A percentile compares a stretch with the other conserved stretches of the same genome.
phyloP scores from a whole-genome alignment of 2,329 filamentous ascomycete species.

The Drechslerella dactyloides region DNA sequence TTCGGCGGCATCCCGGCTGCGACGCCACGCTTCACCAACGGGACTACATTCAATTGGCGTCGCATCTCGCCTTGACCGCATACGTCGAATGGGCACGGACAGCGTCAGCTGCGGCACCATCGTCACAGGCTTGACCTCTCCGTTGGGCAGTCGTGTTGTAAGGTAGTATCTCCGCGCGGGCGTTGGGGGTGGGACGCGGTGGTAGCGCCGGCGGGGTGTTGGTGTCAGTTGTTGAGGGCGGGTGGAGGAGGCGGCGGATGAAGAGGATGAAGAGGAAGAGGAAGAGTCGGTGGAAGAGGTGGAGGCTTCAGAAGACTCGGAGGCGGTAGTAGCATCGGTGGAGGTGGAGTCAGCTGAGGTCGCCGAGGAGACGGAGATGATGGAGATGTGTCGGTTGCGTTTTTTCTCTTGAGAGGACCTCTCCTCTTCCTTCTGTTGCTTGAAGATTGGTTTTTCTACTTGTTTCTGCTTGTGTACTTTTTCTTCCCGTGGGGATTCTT shows the following conservation, averaged over 20 bases:
- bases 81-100: conserved; percentile 14
- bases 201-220: conserved; percentile 19
- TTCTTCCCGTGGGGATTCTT: not conserved
- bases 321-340: not conserved
- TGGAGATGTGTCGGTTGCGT: not conserved
- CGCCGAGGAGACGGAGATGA: not conserved
- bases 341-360: not conserved
- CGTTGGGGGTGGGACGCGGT: conserved; percentile 8
- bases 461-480: not conserved
- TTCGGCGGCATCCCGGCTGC: conserved; percentile 25
- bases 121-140: conserved; percentile 20
- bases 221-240: not conserved
- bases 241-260: not conserved
- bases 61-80: conserved; percentile 2
- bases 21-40: conserved; percentile 38
- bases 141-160: conserved; percentile 27
- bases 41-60: conserved; percentile 41
- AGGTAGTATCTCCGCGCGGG: conserved; percentile 26
- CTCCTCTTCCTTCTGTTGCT: not conserved
- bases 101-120: conserved; percentile 35
- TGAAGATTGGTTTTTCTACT: not conserved
- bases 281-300: not conserved
- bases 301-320: not conserved
- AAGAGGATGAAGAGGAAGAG: not conserved
- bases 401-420: not conserved